These are phyloP conservation scores for Austroboletus niveus DNA, from an alignment of 1,284 basidiomycete genomes.

Conservation along the genomic window DNA sequence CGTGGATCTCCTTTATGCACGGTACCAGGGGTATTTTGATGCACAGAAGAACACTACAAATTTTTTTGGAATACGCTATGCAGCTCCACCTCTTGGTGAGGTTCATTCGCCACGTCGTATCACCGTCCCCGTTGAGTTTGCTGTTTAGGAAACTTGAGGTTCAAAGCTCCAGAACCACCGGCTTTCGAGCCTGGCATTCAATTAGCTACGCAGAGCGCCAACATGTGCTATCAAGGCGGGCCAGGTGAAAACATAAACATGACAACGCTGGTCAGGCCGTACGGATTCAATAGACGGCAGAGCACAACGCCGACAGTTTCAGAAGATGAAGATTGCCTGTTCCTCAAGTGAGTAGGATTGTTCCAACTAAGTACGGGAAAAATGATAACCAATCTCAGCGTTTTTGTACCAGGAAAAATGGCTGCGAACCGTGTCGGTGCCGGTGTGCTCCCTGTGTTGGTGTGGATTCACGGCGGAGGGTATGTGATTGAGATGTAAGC, in stretches of 20 bases:
- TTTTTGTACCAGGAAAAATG: slow-evolving; percentile 12
- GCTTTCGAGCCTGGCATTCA: slow-evolving; percentile 4
- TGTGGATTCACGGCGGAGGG: slow-evolving; percentile 27
- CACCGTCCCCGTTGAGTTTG: too few species aligned
- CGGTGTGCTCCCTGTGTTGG: slow-evolving; percentile 12
- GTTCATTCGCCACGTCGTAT: neutral
- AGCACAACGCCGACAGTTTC: slow-evolving; percentile 1
- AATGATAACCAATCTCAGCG: neutral
- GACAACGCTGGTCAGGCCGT: neutral
- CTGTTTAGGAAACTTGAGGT: slow-evolving; percentile 13
- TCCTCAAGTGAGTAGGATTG: slow-evolving; percentile 17
- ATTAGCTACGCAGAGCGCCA: slow-evolving; percentile 12
- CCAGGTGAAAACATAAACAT: neutral
- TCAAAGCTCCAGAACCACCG: slow-evolving; percentile 17
- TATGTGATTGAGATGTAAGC: neutral
- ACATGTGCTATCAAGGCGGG: slow-evolving; percentile 11
- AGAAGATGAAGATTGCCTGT: slow-evolving; percentile 17
- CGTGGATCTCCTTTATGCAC: slow-evolving; percentile 17
- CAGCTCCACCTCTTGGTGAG: slow-evolving; percentile 15
- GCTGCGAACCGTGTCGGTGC: neutral
- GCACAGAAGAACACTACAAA: slow-evolving; percentile 6
- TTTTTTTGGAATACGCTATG: slow-evolving; percentile 19
- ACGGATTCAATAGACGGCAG: slow-evolving; percentile 3
- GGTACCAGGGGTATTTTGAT: slow-evolving; percentile 15
- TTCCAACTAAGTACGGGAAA: neutral